These are phyloP conservation scores for Blastocladiella emersonii DNA, from an alignment of 371 early-diverging fungal genomes.

Conservation along the genomic window DNA sequence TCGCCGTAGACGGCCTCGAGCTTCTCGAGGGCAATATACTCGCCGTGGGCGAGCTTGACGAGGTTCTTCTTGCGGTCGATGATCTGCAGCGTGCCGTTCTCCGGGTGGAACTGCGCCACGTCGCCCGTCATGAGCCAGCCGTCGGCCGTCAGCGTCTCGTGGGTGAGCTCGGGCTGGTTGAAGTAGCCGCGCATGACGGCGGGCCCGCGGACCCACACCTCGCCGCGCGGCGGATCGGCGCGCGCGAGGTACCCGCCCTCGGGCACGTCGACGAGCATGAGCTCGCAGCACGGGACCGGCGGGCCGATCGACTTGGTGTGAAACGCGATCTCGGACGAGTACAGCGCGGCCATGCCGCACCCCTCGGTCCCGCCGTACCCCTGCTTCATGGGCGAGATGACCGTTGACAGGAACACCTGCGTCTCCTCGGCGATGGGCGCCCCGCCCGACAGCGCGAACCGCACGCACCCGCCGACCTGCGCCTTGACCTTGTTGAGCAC, in stretches of 20 bases:
- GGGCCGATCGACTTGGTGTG: constrained; percentile 45
- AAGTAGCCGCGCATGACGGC: constrained; percentile 60
- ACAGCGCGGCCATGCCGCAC: constrained; percentile 17
- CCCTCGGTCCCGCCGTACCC: constrained; percentile 69
- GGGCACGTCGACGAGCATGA: constrained; percentile 79
- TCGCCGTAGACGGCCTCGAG: constrained; percentile 86
- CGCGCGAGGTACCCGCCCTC: constrained; percentile 57
- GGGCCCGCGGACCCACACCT: constrained; percentile 77
- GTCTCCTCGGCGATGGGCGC: constrained; percentile 79
- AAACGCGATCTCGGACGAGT: constrained; percentile 16
- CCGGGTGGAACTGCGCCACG: constrained; percentile 59
- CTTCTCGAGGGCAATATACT: constrained; percentile 86
- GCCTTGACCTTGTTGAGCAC: constrained; percentile 82
- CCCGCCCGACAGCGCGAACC: constrained; percentile 81
- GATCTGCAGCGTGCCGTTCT: constrained; percentile 49
- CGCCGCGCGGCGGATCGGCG: constrained; percentile 65
- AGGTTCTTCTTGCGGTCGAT: constrained; percentile 79
- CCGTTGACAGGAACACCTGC: constrained; percentile 68
- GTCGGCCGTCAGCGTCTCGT: constrained; percentile 35
- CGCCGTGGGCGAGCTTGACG: constrained; percentile 83
- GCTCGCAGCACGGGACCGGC: constrained; percentile 67
- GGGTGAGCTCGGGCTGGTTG: constrained; percentile 39
- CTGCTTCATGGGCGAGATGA: constrained; percentile 72
- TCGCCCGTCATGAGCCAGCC: constrained; percentile 94
- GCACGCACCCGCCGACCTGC: constrained; percentile 84